Evolutionary conservation across 345 rosid genomes (phyloP), one percentile per base, ranked within the genome.

Genomic region (Arabidopsis suecica): DNA sequence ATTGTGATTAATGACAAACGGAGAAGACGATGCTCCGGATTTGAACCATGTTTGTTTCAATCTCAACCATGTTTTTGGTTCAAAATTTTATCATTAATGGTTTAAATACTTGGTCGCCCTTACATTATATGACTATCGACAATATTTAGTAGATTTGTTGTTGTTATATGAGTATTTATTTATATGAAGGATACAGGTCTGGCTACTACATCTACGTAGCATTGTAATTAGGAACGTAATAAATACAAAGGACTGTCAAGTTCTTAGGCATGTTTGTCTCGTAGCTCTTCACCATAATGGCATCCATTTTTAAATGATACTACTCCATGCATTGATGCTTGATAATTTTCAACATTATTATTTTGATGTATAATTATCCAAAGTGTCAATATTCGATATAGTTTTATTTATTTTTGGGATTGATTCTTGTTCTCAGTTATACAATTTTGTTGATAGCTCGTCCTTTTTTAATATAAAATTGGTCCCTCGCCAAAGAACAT

Each of bases 181-280:
- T 30, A 48, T 42, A 56, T 38, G 30, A 38, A 18, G 61, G 9
- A 37, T 37, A 45, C 80, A 77, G 72, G 68, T 71, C 41, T 59
- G 63, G 57, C 57, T 18, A 42, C 58, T 33, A 72, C 44, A 59
- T 59, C 12, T 33, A 59, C 54, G 73, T 72, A 78, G 77, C 81
- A 78, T 78, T 78, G 81, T 78, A 78, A 77, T 77, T 77, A 77
- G 80, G 72, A 77, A 77, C 76, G 76, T 58, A 77, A 71, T 71
- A 77, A 77, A 77, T 77, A 57, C 57, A 65, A 57, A 71, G 72
- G 67, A 18, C 76, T 56, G 80, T 63, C 76, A 77, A 71, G 61
- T 64, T 71, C 65, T 48, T 70, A 71, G 71, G 80, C 80, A 77
- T 77, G 76, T 77, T 77, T 71, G 80, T 77, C 80, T 58, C 71